Evolutionary conservation across 768 basidiomycete genomes (phyloP), one percentile per base, ranked within the genome.

Genomic region (Russula lepida): DNA sequence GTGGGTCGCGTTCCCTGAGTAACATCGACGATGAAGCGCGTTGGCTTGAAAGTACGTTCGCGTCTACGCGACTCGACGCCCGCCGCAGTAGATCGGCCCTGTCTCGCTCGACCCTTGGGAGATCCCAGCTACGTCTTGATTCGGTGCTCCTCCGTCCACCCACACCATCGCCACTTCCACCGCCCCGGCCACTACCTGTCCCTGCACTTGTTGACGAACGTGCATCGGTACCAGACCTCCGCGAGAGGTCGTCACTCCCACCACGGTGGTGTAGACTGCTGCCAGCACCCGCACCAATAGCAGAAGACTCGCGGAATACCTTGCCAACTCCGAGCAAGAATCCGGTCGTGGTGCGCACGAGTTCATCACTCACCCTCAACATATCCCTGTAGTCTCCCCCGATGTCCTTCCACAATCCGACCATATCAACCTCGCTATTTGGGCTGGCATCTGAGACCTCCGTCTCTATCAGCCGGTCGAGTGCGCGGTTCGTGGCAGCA

Each of bases 311-410:
- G 61, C 83, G 78, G 60, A 91, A 70, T 12, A 86, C 77, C 70
- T 81, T 82, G 33, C 91, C 89, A 6, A 87, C 77, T 33, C 86
- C 85, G n/a, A 92, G 74, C 65, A 92, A 71, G 60, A 92, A 82
- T 44, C 83, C 84, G 8, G 90, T 92, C 70, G 89, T 75, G 7
- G 82, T 84, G 57, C 91, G 75, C 4, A 92, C 85, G 49, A 91
- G 75, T 69, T 92, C 90, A 69, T 92, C 91, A 62, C 86, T 86
- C 57, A 83, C 79, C 67, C 85, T 77, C 65, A 88, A 64, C 54
- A 82, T 79, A 55, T 92, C 90, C 39, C 89, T 74, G 66, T 83
- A 88, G 64, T 92, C 89, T 9, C 78, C 79, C 0, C 86, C 86
- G 6, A 91, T 79, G 50, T 77, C 74, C 56, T 79, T 75, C 89